Base-by-base conservation (phyloP, 2,329 filamentous ascomycete species). In the Cercospora canescens region DNA sequence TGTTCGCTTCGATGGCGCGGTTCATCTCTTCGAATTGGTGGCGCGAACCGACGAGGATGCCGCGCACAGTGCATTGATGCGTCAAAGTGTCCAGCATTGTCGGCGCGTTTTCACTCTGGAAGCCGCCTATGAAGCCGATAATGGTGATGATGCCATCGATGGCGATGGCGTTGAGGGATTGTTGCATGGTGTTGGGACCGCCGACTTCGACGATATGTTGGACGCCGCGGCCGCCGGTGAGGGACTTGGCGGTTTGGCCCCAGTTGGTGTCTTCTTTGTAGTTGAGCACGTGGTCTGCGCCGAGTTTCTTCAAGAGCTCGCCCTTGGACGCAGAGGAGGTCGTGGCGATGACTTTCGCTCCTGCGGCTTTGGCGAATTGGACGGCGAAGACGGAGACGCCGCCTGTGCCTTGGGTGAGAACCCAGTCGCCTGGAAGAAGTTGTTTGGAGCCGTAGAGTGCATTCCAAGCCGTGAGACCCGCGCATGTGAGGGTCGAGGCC, bases 341-440 rank as follows among this genome's bases (percentile, higher is more conserved):
- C 0, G 86, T 88, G 0, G 86, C 84, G 62, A 88, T 86, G 59
- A 88, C 85, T 6, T 75, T 81, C 0, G 86, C 86, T 30, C 85
- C 86, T 0, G 81, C 81, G 0, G 85, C 84, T 64, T 83, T 82
- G 32, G 82, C 82, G 66, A 84, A 83, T 76, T 85, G 89, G n/a
- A 91, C 76, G 3, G 84, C 89, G 65, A 90, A 90, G 66, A 91
- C 82, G 68, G 84, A 86, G 7, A 91, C 89, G 65, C 89, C 89
- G 21, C 89, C 89, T 0, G 88, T 91, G n/a, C 89, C 89, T 77
- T 91, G 88, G 1, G 88, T 88, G 35, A 92, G 81, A 3, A 92
- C 88, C 60, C 75, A 80, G 50, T 80, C 74, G 1, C 79, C 81
- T 1, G 78, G 73, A 66, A 74, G 76, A 6, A 81, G 64, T 6